phyloP scores from a whole-genome alignment of 2,329 filamentous ascomycete genomes.

The Ophiostoma sp. region DNA sequence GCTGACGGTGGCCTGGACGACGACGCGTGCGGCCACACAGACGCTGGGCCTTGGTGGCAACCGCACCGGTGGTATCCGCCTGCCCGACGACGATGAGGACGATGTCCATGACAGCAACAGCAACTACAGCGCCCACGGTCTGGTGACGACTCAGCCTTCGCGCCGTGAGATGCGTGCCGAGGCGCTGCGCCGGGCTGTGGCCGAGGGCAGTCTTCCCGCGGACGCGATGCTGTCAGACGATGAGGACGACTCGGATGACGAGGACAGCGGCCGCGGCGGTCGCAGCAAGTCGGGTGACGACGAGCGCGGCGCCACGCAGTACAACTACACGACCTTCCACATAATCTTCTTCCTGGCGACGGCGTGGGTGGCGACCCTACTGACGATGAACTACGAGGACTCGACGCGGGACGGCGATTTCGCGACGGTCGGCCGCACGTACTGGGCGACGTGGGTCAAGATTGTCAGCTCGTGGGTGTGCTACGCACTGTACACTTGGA shows the following conservation, averaged over 20 bases:
- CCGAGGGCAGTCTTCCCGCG: slow-evolving; percentile 87
- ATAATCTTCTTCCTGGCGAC: slow-evolving; percentile 97
- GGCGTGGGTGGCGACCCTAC: slow-evolving; percentile 88
- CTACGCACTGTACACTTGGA: slow-evolving; percentile 93
- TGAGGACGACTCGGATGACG: slow-evolving; percentile 63
- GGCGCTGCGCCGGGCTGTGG: slow-evolving; percentile 86
- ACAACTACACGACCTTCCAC: slow-evolving; percentile 95
- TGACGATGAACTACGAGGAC: slow-evolving; percentile 72
- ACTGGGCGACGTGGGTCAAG: slow-evolving; percentile 99
- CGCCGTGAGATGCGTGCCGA: slow-evolving; percentile 92
- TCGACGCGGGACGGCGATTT: slow-evolving; percentile 70
- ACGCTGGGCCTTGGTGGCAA: slow-evolving; percentile 70
- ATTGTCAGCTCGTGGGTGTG: slow-evolving; percentile 97
- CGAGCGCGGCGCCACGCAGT: slow-evolving; percentile 85
- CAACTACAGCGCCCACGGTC: slow-evolving; percentile 57
- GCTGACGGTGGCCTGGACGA: slow-evolving; percentile 95
- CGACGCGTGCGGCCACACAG: slow-evolving; percentile 92
- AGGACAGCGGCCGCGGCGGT: slow-evolving; percentile 65
- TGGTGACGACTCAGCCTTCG: slow-evolving; percentile 82
- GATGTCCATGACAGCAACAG: slow-evolving; percentile 18
- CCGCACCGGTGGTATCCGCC: slow-evolving; percentile 59
- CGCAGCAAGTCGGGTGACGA: slow-evolving; percentile 73
- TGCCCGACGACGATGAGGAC: slow-evolving; percentile 61
- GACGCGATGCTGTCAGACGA: slow-evolving; percentile 79
- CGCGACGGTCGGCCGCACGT: slow-evolving; percentile 88